Evolutionary conservation across 1,139 yeast species (phyloP).

Genomic region (Kluyveromyces sp.): DNA sequence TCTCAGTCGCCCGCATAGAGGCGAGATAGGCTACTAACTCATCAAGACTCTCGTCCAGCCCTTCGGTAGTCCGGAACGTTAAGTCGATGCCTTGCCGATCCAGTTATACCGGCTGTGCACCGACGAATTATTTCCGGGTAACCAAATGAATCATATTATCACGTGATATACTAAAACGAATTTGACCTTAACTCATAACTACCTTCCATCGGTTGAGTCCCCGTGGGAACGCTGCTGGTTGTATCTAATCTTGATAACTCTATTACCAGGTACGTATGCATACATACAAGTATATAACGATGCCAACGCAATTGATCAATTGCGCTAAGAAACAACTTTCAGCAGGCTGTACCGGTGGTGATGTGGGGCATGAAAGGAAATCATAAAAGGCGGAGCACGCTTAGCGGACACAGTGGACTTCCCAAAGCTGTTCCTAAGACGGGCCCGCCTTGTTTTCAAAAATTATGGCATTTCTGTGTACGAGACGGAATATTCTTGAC

Average conservation of each 20-base stretch:
- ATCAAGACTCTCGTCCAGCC: not conserved
- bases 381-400: not conserved
- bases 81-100: not conserved
- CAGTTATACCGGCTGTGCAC: not conserved
- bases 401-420: not conserved
- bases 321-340: not conserved
- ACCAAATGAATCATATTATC: not conserved
- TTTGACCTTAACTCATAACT: not conserved
- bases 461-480: not conserved
- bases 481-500: not conserved
- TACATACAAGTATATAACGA: not conserved
- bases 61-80: not conserved
- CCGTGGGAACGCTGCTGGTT: too few species aligned
- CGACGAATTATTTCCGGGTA: not conserved
- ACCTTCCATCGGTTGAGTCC: too few species aligned
- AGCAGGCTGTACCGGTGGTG: not conserved
- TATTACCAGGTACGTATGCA: not conserved
- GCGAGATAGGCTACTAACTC: not conserved
- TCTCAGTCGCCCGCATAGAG: not conserved
- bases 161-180: not conserved
- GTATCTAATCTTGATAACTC: not conserved
- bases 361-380: not conserved
- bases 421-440: not conserved
- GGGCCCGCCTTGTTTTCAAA: not conserved
- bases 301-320: not conserved